phyloP scores from a whole-genome alignment of 306 rosid species.

The Inga oerstediana region DNA sequence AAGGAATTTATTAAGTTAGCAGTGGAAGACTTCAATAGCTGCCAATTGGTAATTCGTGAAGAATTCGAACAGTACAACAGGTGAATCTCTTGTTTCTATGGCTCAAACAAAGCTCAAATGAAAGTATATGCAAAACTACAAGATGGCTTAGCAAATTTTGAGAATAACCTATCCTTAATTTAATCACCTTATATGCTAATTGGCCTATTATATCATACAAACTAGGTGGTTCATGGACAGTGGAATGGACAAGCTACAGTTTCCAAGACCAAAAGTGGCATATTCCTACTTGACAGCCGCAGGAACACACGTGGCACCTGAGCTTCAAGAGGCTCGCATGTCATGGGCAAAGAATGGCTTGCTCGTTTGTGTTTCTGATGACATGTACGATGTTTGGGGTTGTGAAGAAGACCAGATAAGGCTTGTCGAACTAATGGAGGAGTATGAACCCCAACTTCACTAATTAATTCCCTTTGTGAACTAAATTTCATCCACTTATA shows the following conservation, averaged over 20 bases:
- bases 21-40: slow-evolving; percentile 53
- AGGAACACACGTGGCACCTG: neutral
- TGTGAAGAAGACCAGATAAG: neutral
- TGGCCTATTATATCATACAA: neutral
- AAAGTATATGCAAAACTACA: too few species aligned
- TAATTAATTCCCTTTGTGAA: neutral
- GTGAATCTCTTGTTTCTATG: slow-evolving; percentile 25
- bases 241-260: neutral
- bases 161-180: too few species aligned
- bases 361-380: neutral
- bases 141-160: too few species aligned
- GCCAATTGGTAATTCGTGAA: slow-evolving; percentile 44
- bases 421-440: slow-evolving; percentile 22
- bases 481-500: neutral
- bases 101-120: too few species aligned
- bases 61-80: slow-evolving; percentile 51
- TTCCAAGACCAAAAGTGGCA: neutral
- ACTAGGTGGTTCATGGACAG: neutral
- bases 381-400: neutral
- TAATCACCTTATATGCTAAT: too few species aligned
- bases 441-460: slow-evolving; percentile 34
- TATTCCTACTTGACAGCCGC: neutral
- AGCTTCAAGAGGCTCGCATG: neutral
- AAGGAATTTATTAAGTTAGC: slow-evolving; percentile 50
- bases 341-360: neutral